Evolutionary conservation across 495 filamentous ascomycete species (phyloP).

Genomic region (Aspergillus bridgeri): DNA sequence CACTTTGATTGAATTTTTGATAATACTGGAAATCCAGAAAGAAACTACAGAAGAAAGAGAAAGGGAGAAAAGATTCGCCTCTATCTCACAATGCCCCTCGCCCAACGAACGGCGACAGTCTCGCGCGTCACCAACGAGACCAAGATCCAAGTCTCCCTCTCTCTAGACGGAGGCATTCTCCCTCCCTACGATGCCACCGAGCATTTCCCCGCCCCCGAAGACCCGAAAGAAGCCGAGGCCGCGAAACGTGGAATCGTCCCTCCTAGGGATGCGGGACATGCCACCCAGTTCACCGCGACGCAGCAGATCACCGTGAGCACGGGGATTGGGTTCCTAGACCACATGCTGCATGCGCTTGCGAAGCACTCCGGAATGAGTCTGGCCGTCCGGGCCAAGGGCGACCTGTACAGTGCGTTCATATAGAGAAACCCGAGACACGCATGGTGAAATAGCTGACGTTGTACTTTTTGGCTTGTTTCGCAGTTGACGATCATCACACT

Average conservation of each 20-base stretch:
- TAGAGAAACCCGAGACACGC: too few relatives aligned
- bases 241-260: slow-evolving; percentile 78
- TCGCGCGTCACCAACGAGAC: slow-evolving; percentile 94
- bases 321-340: slow-evolving; percentile 97
- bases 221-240: slow-evolving; percentile 38
- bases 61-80: slow-evolving; percentile 5
- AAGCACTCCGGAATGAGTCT: slow-evolving; percentile 96
- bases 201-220: slow-evolving; percentile 37
- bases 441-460: neutral
- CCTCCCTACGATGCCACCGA: slow-evolving; percentile 52
- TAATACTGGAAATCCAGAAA: neutral
- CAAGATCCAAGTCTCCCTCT: slow-evolving; percentile 87
- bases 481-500: slow-evolving; percentile 98
- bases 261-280: slow-evolving; percentile 73
- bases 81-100: slow-evolving; percentile 29
- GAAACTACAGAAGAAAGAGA: slow-evolving; percentile 5
- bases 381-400: slow-evolving; percentile 74
- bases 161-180: slow-evolving; percentile 84
- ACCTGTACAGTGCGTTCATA: slow-evolving; percentile 85
- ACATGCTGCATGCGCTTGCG: slow-evolving; percentile 95
- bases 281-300: slow-evolving; percentile 71
- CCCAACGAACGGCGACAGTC: slow-evolving; percentile 66
- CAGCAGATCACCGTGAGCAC: slow-evolving; percentile 87
- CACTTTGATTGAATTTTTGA: too few relatives aligned
- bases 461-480: neutral